Evolutionary conservation across 2,329 filamentous ascomycete species (phyloP).

Genomic region (Akanthomyces dipterigenus): DNA sequence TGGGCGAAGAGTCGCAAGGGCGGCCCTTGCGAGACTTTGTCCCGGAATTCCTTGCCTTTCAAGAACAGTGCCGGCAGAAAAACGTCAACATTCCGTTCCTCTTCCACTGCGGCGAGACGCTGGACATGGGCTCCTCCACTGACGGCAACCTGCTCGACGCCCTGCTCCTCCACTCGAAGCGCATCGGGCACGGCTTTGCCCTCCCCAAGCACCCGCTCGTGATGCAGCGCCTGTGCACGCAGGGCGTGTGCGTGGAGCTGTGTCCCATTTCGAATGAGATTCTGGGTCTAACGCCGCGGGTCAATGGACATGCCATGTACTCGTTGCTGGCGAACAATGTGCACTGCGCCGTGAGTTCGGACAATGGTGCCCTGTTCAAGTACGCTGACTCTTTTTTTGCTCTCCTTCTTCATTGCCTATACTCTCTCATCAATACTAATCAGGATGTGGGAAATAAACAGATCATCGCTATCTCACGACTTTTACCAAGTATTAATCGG

Average conservation of each 20-base stretch:
- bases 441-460: slow-evolving; percentile 25
- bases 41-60: slow-evolving; percentile 50
- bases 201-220: slow-evolving; percentile 59
- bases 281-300: slow-evolving; percentile 59
- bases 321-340: slow-evolving; percentile 63
- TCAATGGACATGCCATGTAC: slow-evolving; percentile 61
- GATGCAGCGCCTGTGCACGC: slow-evolving; percentile 57
- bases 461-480: slow-evolving; percentile 66
- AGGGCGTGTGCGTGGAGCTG: slow-evolving; percentile 64
- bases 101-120: slow-evolving; percentile 71
- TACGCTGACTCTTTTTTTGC: slow-evolving; percentile 26
- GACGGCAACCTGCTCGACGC: slow-evolving; percentile 66
- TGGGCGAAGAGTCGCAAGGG: slow-evolving; percentile 60
- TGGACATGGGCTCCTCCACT: slow-evolving; percentile 56
- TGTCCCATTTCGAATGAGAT: slow-evolving; percentile 76
- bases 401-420: too few relatives aligned
- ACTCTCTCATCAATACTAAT: slow-evolving; percentile 7
- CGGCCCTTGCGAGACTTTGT: slow-evolving; percentile 51
- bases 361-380: slow-evolving; percentile 69
- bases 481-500: slow-evolving; percentile 73
- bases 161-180: slow-evolving; percentile 56
- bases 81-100: slow-evolving; percentile 60
- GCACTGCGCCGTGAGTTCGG: slow-evolving; percentile 67
- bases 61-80: slow-evolving; percentile 39
- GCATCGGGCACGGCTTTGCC: slow-evolving; percentile 69